phyloP scores from a whole-genome alignment of 179 eudicot genomes.

The Spinacia oleracea region DNA sequence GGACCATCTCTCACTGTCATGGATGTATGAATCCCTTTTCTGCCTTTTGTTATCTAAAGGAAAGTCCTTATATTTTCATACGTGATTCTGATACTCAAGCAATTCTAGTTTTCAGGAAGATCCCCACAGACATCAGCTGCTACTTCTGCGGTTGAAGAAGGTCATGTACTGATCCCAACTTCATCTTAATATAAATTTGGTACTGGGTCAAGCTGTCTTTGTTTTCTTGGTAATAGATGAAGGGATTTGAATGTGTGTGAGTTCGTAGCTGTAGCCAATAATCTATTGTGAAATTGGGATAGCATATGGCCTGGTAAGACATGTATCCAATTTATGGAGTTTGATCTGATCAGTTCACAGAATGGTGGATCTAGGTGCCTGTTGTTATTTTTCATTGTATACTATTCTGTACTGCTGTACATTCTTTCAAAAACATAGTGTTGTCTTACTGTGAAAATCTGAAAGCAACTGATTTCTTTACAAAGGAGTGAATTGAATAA shows the following conservation, averaged over 20 bases:
- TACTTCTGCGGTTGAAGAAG: conserved; percentile 73
- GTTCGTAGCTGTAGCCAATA: neutral
- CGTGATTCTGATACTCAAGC: conserved; percentile 29
- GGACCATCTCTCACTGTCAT: conserved; percentile 81
- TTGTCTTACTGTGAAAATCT: neutral
- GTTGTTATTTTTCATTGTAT: neutral
- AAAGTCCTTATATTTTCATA: conserved; percentile 13
- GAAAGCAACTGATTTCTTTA: neutral
- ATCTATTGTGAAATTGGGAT: neutral
- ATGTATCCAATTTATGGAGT: neutral
- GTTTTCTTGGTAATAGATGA: neutral
- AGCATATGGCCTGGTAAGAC: neutral
- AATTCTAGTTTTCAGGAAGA: conserved; percentile 75
- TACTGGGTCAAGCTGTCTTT: neutral
- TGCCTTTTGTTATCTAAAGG: conserved; percentile 7
- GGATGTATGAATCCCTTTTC: conserved; percentile 58
- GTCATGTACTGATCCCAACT: conserved; percentile 40
- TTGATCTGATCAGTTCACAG: neutral
- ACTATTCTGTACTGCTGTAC: neutral
- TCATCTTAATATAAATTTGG: neutral
- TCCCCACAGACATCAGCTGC: conserved; percentile 51
- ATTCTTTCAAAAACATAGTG: neutral
- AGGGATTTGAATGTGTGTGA: neutral
- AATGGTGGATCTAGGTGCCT: conserved; percentile 2
- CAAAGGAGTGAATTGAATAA: neutral